These are phyloP conservation scores for Vitis cinerea DNA, from an alignment of 164 flowering plant species.

Conservation along the genomic window DNA sequence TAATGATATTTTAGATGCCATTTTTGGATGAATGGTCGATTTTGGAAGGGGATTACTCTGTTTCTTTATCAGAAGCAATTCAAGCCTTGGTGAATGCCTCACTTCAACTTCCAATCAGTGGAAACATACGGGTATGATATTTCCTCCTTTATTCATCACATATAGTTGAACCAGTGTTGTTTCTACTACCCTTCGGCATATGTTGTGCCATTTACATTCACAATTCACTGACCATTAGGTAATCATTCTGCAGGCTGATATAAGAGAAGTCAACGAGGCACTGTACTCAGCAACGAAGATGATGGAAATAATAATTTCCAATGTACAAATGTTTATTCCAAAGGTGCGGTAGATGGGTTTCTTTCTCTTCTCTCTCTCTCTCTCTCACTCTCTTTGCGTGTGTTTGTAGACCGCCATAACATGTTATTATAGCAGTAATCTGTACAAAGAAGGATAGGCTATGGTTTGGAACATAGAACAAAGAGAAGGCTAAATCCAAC, in stretches of 20 bases:
- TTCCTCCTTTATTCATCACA: background rate
- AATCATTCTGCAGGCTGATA: conserved; percentile 46
- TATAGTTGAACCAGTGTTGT: background rate
- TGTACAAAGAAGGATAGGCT: no score
- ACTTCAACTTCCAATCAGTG: conserved; percentile 53
- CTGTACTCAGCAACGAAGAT: conserved; percentile 49
- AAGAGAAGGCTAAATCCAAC: no score
- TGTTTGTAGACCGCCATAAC: no score
- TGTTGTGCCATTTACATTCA: background rate
- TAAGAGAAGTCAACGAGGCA: conserved; percentile 53
- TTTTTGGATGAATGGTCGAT: conserved; percentile 67
- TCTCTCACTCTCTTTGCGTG: no score
- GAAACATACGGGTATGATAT: conserved; percentile 54
- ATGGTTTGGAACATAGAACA: no score
- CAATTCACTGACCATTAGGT: background rate
- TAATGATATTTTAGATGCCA: conserved; percentile 45
- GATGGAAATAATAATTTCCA: conserved; percentile 41
- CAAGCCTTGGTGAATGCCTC: conserved; percentile 65
- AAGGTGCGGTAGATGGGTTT: conserved; percentile 40
- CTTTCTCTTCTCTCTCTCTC: background rate
- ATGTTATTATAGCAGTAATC: no score
- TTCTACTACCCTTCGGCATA: background rate
- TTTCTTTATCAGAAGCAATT: conserved; percentile 49
- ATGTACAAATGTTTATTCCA: conserved; percentile 42
- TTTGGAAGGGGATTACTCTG: conserved; percentile 55